Evolutionary conservation across 768 basidiomycete genomes (phyloP), one percentile per base, ranked within the genome.

Genomic region (Phanerochaete carnosa): DNA sequence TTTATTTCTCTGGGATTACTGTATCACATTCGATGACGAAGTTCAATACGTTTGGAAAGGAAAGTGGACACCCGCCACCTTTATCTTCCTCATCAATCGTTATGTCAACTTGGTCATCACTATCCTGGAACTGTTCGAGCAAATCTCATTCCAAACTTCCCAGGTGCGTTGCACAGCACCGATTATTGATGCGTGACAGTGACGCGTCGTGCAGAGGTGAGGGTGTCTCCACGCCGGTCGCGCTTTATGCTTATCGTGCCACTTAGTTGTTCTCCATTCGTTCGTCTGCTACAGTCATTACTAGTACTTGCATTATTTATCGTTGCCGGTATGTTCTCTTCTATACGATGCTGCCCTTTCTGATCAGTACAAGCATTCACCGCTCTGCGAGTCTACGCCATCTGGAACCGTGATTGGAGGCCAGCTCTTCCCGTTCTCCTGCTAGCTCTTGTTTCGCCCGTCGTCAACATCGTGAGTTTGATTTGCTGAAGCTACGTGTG

Each of bases 121-220:
- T 0, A 62, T 67, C 39, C 23, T 67, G 23, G 62, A 65, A 33
- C 55, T 67, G 3, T 30, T 67, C 11, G 62, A 59, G 9, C 66
- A 65, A 52, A 53, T 60, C 11, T 55, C 66, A 1, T 61, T 65
- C 30, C 64, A 77, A 67, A 86, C 85, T 2, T 75, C 75, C 13
- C 77, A 83, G 77, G 84, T 88, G 63, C 59, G 70, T 66, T 8
- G 9, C 9, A 26, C 13, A 23, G 13, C 32, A 16, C 5, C 25
- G 19, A 11, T 51, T 29, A 26, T 29, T 22, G 1, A 8, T 30
- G 33, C 33, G 8, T 46, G 19, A 7, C 6, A 46, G 6, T 46
- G 33, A 35, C 33, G 15, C 15, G 33, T 7, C 7, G 33, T 19
- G 16, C 39, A 43, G 39, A 43, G 39, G 39, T n/a, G n/a, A n/a